These are phyloP conservation scores for Penicillium diatomitis DNA, from an alignment of 495 filamentous ascomycete species.

Conservation along the genomic window DNA sequence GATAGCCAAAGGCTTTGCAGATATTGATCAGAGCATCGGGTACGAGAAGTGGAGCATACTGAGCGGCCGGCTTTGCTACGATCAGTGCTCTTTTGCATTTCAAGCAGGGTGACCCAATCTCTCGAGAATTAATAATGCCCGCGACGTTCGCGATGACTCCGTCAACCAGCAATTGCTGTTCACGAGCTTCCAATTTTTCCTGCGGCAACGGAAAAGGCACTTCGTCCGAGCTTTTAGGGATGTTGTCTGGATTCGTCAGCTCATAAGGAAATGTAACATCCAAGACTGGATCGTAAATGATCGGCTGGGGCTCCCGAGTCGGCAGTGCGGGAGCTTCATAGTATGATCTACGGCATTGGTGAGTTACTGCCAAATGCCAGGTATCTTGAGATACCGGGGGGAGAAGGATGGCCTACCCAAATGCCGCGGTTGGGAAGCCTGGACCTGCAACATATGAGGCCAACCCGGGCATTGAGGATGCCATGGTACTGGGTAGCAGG, in stretches of 20 bases:
- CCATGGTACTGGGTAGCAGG: not conserved
- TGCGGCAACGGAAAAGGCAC: constrained; percentile 37
- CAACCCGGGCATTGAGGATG: constrained; percentile 21
- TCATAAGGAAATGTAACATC: constrained; percentile 49
- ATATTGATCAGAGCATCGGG: constrained; percentile 42
- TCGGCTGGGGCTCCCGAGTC: constrained; percentile 50
- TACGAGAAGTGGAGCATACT: constrained; percentile 36
- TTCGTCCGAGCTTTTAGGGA: constrained; percentile 43
- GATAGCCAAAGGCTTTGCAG: constrained; percentile 37
- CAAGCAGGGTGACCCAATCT: constrained; percentile 34
- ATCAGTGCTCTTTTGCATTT: constrained; percentile 44
- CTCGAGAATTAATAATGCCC: constrained; percentile 32
- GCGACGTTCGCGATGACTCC: constrained; percentile 32
- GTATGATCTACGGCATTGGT: constrained; percentile 19
- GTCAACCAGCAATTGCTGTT: constrained; percentile 33
- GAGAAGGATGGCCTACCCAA: constrained; percentile 20
- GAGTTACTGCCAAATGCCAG: not conserved
- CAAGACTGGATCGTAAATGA: constrained; percentile 46
- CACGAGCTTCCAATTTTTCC: constrained; percentile 28
- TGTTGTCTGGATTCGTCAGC: constrained; percentile 44
- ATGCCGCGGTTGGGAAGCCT: constrained; percentile 46
- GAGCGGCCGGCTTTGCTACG: constrained; percentile 41
- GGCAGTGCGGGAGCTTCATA: constrained; percentile 44
- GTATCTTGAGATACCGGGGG: not conserved
- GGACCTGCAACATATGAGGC: constrained; percentile 41